A percentile compares a stretch with the other conserved stretches of the same genome.
These are phyloP conservation scores for Scleroderma bovista DNA, from an alignment of 768 basidiomycete genomes.

Conservation along the genomic window DNA sequence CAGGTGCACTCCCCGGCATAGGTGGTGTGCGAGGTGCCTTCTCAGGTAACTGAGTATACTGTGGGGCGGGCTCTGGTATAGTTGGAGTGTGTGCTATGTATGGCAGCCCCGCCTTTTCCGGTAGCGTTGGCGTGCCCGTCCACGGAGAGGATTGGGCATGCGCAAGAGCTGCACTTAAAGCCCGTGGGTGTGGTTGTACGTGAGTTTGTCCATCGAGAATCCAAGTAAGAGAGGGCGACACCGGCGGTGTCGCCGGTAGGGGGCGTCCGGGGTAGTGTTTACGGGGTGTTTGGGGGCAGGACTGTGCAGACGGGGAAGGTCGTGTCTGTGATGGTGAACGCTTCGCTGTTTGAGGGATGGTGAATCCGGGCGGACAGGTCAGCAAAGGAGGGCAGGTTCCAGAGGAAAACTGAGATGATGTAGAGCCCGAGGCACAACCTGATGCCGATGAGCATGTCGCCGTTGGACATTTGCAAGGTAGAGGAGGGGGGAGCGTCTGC, in stretches of 20 bases:
- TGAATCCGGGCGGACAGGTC: not conserved
- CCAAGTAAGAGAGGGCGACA: conserved; percentile 30
- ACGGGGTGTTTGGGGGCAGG: conserved; percentile 23
- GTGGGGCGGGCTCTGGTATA: not conserved
- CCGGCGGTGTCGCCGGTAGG: conserved; percentile 27
- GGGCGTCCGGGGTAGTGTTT: conserved; percentile 29
- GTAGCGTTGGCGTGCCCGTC: not conserved
- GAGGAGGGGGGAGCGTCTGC: conserved; percentile 20
- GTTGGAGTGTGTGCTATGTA: not conserved
- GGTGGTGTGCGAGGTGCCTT: conserved; percentile 1
- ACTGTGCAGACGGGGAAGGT: not conserved
- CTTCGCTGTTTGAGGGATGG: not conserved
- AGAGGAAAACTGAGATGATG: not conserved
- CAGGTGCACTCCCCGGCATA: not conserved
- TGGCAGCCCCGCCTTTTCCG: not conserved
- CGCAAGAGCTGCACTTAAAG: not conserved
- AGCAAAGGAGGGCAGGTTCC: not conserved
- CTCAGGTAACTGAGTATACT: not conserved
- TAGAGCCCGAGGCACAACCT: not conserved
- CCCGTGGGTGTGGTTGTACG: conserved; percentile 11
- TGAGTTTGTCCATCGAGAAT: conserved; percentile 23
- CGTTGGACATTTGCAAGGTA: not conserved
- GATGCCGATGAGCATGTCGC: not conserved
- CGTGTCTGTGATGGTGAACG: not conserved
- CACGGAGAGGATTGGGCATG: not conserved